Conservation (phyloP, 2,329 filamentous ascomycete genomes). For the Ophiostoma pallidulum region DNA sequence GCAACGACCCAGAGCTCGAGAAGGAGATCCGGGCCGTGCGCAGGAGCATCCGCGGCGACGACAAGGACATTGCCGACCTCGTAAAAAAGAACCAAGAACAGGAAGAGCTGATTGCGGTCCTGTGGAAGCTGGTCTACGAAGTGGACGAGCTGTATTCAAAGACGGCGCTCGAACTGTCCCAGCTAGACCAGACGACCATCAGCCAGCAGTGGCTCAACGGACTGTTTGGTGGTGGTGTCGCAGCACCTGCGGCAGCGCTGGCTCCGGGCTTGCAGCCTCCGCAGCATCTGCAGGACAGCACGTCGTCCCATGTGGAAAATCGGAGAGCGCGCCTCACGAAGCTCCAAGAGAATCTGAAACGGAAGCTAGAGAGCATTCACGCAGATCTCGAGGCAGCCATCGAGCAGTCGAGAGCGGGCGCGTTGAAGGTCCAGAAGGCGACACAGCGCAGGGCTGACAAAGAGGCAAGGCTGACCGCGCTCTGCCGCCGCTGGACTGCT, state of each 20-base stretch:
- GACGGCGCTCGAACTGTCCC: neutral
- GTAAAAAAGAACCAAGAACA: neutral
- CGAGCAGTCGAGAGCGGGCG: neutral
- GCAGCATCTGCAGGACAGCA: too few species aligned
- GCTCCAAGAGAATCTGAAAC: neutral
- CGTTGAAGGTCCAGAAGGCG: neutral
- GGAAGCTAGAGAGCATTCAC: neutral
- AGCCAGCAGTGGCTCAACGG: neutral
- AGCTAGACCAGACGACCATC: neutral
- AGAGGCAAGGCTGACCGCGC: constrained; percentile 1
- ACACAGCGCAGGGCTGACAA: neutral
- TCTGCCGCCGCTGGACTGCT: constrained; percentile 6
- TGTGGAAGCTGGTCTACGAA: neutral
- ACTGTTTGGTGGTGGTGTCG: neutral
- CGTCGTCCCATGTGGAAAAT: too few species aligned
- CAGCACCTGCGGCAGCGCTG: neutral
- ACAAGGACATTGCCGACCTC: neutral
- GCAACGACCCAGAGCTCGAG: constrained; percentile 8
- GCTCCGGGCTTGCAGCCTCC: too few species aligned
- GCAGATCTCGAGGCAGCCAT: neutral
- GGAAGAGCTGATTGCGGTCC: neutral
- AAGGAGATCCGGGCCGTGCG: constrained; percentile 8
- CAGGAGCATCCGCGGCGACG: constrained; percentile 1
- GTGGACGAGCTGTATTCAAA: neutral
- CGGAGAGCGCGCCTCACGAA: neutral